These are phyloP conservation scores for Brassica hybrid DNA, from an alignment of 441 rosid genomes.

Conservation along the genomic window DNA sequence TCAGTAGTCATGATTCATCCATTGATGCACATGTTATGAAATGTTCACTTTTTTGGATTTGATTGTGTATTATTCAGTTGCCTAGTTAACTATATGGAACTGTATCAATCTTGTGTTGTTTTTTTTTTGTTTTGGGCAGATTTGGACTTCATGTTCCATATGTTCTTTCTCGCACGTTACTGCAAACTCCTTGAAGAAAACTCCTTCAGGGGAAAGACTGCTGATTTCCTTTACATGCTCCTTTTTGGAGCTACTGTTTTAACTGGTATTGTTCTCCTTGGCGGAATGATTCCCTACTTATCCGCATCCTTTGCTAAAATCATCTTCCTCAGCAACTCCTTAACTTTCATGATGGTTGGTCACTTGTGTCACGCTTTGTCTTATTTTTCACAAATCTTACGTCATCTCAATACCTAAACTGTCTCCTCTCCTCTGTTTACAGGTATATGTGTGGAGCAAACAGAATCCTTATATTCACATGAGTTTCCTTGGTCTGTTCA, in stretches of 20 bases:
- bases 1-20: too few species aligned
- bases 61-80: background rate
- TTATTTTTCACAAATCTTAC: background rate
- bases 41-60: background rate
- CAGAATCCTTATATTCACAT: constrained; percentile 98
- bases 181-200: constrained; percentile 99
- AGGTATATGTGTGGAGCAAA: constrained; percentile 99
- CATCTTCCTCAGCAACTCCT: constrained; percentile 97
- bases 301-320: constrained; percentile 93
- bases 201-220: constrained; percentile 98
- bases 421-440: constrained; percentile 15
- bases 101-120: background rate
- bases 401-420: constrained; percentile 3
- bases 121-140: constrained; percentile 48
- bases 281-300: constrained; percentile 95
- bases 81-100: background rate
- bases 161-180: constrained; percentile 99
- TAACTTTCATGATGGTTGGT: constrained; percentile 98
- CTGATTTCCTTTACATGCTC: constrained; percentile 98
- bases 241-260: constrained; percentile 89
- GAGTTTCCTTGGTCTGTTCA: constrained; percentile 98
- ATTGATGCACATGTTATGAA: too few species aligned
- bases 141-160: constrained; percentile 97
- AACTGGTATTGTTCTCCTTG: constrained; percentile 88
- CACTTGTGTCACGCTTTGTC: constrained; percentile 22